phyloP scores from a whole-genome alignment of 2,329 filamentous ascomycete species.

The Cryphonectria nitschkei region DNA sequence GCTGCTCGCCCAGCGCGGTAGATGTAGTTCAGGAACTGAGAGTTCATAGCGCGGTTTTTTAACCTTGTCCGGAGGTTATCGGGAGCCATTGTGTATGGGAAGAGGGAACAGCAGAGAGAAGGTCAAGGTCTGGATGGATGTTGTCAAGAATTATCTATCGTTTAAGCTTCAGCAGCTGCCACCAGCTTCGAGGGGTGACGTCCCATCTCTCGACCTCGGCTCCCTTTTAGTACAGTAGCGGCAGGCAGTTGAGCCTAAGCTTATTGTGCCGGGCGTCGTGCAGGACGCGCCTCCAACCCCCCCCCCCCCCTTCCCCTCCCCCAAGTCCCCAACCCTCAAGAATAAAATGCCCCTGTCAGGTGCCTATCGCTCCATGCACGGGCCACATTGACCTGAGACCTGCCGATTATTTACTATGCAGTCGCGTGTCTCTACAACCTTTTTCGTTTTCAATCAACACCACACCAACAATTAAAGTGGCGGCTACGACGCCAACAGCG shows the following conservation, averaged over 20 bases:
- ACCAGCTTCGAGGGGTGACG: not conserved
- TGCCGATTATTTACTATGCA: not conserved
- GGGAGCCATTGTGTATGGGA: constrained; percentile 16
- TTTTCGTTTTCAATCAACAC: not conserved
- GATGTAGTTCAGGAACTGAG: constrained; percentile 42
- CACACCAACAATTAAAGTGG: not conserved
- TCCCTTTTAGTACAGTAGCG: not conserved
- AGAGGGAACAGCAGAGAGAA: not conserved
- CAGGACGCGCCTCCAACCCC: not conserved
- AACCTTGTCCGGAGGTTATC: constrained; percentile 21
- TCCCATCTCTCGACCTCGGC: not conserved
- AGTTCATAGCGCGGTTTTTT: constrained; percentile 22
- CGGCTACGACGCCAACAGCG: not conserved
- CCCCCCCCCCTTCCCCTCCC: not conserved
- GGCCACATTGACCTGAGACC: not conserved
- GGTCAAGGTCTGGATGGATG: not conserved
- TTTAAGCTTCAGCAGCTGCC: not conserved
- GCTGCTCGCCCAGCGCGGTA: constrained; percentile 50
- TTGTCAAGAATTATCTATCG: not conserved
- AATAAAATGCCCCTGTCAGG: not conserved
- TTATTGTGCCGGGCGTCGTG: not conserved
- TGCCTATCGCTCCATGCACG: not conserved
- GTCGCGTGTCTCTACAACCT: not conserved
- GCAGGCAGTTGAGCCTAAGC: not conserved
- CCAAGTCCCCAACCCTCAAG: not conserved